Evolutionary conservation across 108 stramenopile genomes (phyloP), one percentile per base, ranked within the genome.

Genomic region (Discostella stelligeroides): DNA sequence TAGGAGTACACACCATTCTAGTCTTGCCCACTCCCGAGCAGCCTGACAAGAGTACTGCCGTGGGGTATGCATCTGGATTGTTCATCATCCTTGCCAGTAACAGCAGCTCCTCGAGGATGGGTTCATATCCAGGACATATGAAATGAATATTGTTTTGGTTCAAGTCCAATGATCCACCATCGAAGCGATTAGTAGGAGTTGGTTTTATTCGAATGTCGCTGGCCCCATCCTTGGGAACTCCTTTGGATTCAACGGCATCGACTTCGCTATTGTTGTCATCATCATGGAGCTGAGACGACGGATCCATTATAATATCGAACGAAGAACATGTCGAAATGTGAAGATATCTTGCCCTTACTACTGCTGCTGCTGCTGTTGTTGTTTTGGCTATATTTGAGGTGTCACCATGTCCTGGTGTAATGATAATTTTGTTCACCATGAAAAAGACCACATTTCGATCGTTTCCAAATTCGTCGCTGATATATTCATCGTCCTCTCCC

Each of bases 11-110:
- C 63, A 72, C 84, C 82, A 95, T 61, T 39, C 86, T 80, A 38
- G 85, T 78, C 76, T 95, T 95, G 9, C 93, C 93, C 38, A 95
- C 90, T 39, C 90, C 90, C n/a, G 86, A 49, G 72, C 85, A 82
- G 11, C 93, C 93, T 9, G 85, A 81, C 30, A 95, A 40, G 14
- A 92, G 30, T 0, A 92, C 64, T 7, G 73, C 90, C 10, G 90
- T 68, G 2, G 88, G 84, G 5, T 82, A 74, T 9, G 79, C 80
- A n/a, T 63, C 20, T 43, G 59, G 46, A 28, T 64, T 43, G 17
- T 53, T 38, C 15, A 55, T 60, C 30, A 72, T 49, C 51, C 76
- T 58, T 15, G 79, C 53, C 17, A 82, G 46, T n/a, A 60, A 38
- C 10, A 81, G 13, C 9, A 89, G 57, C 50, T 84, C 77, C 3